Conservation (phyloP, 78 protist species). For the Planoprotostelium fungivorum region DNA sequence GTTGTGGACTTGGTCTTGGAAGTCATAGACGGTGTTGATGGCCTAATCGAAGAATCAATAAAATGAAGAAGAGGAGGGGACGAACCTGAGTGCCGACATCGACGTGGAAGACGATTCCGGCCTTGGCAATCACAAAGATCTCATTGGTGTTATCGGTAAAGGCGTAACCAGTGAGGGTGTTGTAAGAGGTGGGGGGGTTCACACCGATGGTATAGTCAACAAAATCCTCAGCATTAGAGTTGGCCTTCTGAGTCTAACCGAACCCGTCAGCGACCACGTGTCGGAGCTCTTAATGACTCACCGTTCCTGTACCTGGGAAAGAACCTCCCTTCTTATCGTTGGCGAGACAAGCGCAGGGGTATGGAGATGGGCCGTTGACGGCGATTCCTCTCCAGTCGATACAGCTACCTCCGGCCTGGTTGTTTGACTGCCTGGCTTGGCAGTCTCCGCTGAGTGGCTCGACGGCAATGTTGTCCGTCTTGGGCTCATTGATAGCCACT, state of each 20-base stretch:
- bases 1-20: neutral
- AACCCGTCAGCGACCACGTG: neutral
- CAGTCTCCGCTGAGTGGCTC: neutral
- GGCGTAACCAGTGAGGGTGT: neutral
- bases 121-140: neutral
- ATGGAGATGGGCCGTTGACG: neutral
- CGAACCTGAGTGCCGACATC: neutral
- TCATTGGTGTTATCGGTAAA: neutral
- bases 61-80: too few species aligned
- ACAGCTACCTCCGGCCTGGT: neutral
- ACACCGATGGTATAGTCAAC: neutral
- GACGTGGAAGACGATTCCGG: neutral
- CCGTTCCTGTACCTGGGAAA: neutral
- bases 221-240: neutral
- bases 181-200: neutral
- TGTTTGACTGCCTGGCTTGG: neutral
- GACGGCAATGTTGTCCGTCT: neutral
- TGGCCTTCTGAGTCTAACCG: neutral
- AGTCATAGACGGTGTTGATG: neutral
- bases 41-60: too few species aligned
- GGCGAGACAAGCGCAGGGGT: neutral
- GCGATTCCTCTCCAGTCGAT: neutral
- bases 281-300: neutral
- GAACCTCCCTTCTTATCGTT: neutral
- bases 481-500: neutral